phyloP scores from a whole-genome alignment of 441 rosid genomes.

The Daphne laureola region DNA sequence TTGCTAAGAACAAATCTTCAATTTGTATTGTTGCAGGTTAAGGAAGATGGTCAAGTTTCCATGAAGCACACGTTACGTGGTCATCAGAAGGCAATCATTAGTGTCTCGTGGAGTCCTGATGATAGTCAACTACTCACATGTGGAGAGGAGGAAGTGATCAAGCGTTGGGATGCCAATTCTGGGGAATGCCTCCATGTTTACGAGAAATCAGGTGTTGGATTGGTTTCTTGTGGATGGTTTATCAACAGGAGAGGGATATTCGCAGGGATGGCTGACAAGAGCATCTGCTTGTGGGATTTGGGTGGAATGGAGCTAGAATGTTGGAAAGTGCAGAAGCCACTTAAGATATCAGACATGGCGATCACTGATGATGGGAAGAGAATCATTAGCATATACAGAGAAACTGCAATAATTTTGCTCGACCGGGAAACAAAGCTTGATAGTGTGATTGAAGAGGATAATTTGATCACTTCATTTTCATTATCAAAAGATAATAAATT shows the following conservation, averaged over 20 bases:
- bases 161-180: slow-evolving; percentile 55
- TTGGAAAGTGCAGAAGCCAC: slow-evolving; percentile 65
- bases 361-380: slow-evolving; percentile 59
- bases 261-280: slow-evolving; percentile 47
- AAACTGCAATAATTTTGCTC: slow-evolving; percentile 42
- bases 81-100: slow-evolving; percentile 55
- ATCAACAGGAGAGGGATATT: slow-evolving; percentile 48
- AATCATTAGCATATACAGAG: slow-evolving; percentile 49
- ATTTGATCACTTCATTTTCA: slow-evolving; percentile 53
- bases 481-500: slow-evolving; percentile 52
- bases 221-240: slow-evolving; percentile 65
- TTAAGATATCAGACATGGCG: slow-evolving; percentile 55
- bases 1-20: background rate
- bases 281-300: slow-evolving; percentile 61
- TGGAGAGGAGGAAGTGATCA: slow-evolving; percentile 51
- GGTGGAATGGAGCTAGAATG: slow-evolving; percentile 59
- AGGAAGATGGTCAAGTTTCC: slow-evolving; percentile 34
- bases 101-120: slow-evolving; percentile 64
- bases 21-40: slow-evolving; percentile 33
- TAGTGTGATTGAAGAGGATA: slow-evolving; percentile 48
- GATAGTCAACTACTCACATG: slow-evolving; percentile 60
- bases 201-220: slow-evolving; percentile 40
- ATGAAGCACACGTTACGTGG: slow-evolving; percentile 53
- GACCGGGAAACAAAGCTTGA: slow-evolving; percentile 43
- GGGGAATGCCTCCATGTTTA: slow-evolving; percentile 52